phyloP scores from a whole-genome alignment of 2,329 filamentous ascomycete genomes.

The Curvularia eragrostidis region DNA sequence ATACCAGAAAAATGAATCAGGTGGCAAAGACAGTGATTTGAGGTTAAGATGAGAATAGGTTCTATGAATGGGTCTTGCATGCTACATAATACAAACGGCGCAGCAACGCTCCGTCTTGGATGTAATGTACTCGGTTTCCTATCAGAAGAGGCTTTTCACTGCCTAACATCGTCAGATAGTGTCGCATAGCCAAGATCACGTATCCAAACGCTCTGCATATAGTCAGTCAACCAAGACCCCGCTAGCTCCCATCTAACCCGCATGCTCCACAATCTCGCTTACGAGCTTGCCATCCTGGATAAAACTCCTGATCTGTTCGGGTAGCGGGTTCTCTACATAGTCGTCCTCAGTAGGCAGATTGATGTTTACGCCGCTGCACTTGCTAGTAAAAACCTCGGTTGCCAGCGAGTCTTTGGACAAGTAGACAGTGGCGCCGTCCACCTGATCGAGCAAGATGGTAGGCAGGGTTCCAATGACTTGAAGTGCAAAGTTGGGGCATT shows the following conservation, averaged over 20 bases:
- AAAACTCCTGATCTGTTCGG: constrained; percentile 87
- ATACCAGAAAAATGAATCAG: background rate
- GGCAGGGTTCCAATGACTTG: constrained; percentile 87
- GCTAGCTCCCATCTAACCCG: constrained; percentile 62
- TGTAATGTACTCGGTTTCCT: background rate
- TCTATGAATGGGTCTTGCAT: background rate
- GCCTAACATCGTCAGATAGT: background rate
- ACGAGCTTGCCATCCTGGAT: constrained; percentile 78
- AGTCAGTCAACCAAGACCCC: background rate
- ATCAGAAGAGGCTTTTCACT: background rate
- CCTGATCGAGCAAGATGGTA: constrained; percentile 88
- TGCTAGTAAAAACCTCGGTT: constrained; percentile 88
- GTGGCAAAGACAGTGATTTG: background rate
- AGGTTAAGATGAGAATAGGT: background rate
- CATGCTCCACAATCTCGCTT: constrained; percentile 95
- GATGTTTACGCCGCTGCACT: constrained; percentile 85
- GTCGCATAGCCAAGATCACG: background rate
- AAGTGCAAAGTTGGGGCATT: constrained; percentile 91
- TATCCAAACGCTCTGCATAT: background rate
- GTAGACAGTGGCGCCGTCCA: constrained; percentile 89
- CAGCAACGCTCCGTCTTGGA: background rate
- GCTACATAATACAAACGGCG: background rate
- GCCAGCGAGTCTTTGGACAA: constrained; percentile 78
- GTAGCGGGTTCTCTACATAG: constrained; percentile 84
- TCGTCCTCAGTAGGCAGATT: constrained; percentile 79